A percentile compares a stretch with the other conserved stretches of the same genome.
Conservation (phyloP, 768 basidiomycete genomes). For the Termitomyces sp. region DNA sequence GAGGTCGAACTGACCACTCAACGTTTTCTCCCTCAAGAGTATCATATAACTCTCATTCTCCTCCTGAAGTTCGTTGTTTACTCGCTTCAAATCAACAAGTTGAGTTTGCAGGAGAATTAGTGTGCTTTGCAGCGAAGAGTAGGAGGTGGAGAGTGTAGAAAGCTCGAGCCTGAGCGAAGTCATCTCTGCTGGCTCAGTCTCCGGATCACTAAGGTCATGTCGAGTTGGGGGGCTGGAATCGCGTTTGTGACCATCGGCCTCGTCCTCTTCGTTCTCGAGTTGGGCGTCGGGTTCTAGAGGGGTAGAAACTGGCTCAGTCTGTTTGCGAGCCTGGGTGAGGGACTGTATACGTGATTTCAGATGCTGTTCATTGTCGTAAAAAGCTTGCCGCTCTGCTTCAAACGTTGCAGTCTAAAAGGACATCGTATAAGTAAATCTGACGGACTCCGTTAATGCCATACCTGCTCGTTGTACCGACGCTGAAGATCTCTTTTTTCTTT, state of each 20-base stretch:
- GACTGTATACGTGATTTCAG: constrained; percentile 88
- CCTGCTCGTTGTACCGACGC: constrained; percentile 88
- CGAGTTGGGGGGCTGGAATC: constrained; percentile 21
- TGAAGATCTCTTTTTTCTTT: constrained; percentile 83
- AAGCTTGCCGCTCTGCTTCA: constrained; percentile 88
- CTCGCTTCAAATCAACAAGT: constrained; percentile 80
- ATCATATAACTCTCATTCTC: constrained; percentile 98
- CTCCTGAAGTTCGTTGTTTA: constrained; percentile 86
- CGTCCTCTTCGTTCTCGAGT: constrained; percentile 35
- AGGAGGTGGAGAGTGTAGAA: constrained; percentile 82
- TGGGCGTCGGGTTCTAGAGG: constrained; percentile 39
- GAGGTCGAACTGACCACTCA: constrained; percentile 84
- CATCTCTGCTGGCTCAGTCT: constrained; percentile 84
- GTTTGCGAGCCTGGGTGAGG: constrained; percentile 63
- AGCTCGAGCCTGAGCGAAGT: constrained; percentile 79
- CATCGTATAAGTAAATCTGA: constrained; percentile 7
- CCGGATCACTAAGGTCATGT: constrained; percentile 59
- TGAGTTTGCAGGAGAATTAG: constrained; percentile 82
- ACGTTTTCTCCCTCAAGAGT: constrained; percentile 83
- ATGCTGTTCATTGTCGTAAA: constrained; percentile 92
- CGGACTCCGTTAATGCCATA: constrained; percentile 20
- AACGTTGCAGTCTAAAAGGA: constrained; percentile 70
- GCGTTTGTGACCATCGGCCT: constrained; percentile 12
- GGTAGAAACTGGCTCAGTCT: constrained; percentile 35
- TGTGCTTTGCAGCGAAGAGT: constrained; percentile 79